These are phyloP conservation scores for Gonapodya sp. DNA, from an alignment of 192 early-diverging fungal species.

Conservation along the genomic window DNA sequence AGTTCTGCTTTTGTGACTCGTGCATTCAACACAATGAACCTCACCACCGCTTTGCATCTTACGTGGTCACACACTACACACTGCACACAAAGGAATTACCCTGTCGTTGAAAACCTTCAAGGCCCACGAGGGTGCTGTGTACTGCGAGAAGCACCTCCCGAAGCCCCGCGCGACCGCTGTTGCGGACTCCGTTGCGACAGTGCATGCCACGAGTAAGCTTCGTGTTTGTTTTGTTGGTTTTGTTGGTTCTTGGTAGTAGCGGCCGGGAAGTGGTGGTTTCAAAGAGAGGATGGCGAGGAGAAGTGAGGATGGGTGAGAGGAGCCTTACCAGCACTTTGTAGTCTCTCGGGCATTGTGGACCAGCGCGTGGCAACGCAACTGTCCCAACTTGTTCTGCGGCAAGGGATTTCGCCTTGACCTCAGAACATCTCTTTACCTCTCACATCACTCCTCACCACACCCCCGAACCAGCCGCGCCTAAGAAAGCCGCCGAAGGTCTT, in stretches of 20 bases:
- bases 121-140: slow-evolving; percentile 22
- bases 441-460: neutral
- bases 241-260: neutral
- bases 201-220: slow-evolving; percentile 15
- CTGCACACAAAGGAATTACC: slow-evolving; percentile 19
- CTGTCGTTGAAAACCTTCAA: slow-evolving; percentile 33
- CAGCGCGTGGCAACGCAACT: too few relatives aligned
- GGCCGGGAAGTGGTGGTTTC: too few relatives aligned
- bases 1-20: neutral
- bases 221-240: neutral
- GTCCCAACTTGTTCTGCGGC: too few relatives aligned
- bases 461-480: slow-evolving; percentile 19
- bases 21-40: neutral
- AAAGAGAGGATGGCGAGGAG: too few relatives aligned
- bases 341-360: too few relatives aligned
- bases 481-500: slow-evolving; percentile 27
- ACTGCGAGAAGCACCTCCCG: slow-evolving; percentile 29
- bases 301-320: too few relatives aligned
- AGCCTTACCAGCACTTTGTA: too few relatives aligned
- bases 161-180: slow-evolving; percentile 24
- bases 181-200: slow-evolving; percentile 16
- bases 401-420: too few relatives aligned
- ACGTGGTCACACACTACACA: neutral
- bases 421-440: too few relatives aligned
- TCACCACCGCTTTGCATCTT: neutral